These are phyloP conservation scores for Pseudonitzschia delicatissima DNA, from an alignment of 108 stramenopile species.

Conservation along the genomic window DNA sequence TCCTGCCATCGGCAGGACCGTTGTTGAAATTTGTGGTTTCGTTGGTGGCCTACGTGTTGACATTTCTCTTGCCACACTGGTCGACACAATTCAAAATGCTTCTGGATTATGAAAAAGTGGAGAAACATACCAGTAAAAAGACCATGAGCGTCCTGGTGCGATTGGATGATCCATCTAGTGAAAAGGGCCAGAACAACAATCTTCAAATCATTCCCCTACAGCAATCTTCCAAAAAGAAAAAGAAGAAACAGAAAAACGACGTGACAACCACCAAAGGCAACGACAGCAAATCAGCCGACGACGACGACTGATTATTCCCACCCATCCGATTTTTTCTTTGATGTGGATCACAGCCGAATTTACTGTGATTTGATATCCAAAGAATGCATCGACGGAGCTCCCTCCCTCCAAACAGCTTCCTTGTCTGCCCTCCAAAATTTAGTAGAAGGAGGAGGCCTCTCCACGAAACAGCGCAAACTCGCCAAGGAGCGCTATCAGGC, in stretches of 20 bases:
- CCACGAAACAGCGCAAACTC: slow-evolving; percentile 7
- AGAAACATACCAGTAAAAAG: neutral
- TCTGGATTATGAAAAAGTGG: slow-evolving; percentile 29
- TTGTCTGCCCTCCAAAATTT: slow-evolving; percentile 25
- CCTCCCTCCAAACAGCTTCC: slow-evolving; percentile 31
- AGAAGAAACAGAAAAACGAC: neutral
- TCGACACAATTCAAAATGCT: slow-evolving; percentile 30
- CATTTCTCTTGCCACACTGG: slow-evolving; percentile 54
- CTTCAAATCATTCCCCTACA: slow-evolving; percentile 24
- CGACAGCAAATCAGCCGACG: slow-evolving; percentile 10
- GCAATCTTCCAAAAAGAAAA: neutral
- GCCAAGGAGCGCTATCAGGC: slow-evolving; percentile 46
- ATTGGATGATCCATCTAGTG: neutral
- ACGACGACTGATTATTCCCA: slow-evolving; percentile 6
- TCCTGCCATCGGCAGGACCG: slow-evolving; percentile 46
- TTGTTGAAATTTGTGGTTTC: slow-evolving; percentile 42
- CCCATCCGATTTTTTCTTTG: slow-evolving; percentile 39
- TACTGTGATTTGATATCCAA: slow-evolving; percentile 39
- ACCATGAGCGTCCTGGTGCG: slow-evolving; percentile 1
- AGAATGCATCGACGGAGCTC: slow-evolving; percentile 40
- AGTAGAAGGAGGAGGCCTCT: slow-evolving; percentile 22
- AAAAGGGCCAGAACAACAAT: slow-evolving; percentile 16
- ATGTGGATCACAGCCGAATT: slow-evolving; percentile 42
- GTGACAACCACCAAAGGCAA: slow-evolving; percentile 17
- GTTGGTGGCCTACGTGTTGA: slow-evolving; percentile 30